Conservation (phyloP, 495 filamentous ascomycete species). For the Aspergillus cavernicola region DNA sequence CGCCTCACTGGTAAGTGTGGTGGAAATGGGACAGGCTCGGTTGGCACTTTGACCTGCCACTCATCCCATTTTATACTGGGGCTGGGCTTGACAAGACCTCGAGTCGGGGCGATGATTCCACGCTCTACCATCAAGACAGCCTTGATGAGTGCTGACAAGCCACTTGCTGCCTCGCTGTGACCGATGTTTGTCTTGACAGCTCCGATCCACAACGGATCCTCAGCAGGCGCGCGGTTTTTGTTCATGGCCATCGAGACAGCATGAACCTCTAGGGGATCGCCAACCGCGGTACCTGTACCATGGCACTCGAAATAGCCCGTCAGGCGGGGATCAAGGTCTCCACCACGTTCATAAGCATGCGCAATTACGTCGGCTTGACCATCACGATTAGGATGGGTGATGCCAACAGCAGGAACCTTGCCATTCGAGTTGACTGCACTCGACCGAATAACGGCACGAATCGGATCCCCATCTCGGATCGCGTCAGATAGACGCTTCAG, state of each 20-base stretch:
- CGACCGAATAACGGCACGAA: slow-evolving; percentile 33
- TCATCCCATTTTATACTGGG: slow-evolving; percentile 15
- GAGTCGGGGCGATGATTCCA: slow-evolving; percentile 20
- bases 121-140: slow-evolving; percentile 26
- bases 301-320: slow-evolving; percentile 37
- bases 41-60: slow-evolving; percentile 11
- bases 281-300: slow-evolving; percentile 48
- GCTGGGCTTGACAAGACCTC: slow-evolving; percentile 12
- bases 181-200: slow-evolving; percentile 34
- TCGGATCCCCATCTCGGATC: slow-evolving; percentile 27
- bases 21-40: slow-evolving; percentile 23
- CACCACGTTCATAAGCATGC: slow-evolving; percentile 20
- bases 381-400: background rate
- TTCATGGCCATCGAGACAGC: slow-evolving; percentile 37
- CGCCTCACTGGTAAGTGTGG: slow-evolving; percentile 7
- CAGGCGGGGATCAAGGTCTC: background rate
- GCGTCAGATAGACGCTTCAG: slow-evolving; percentile 29
- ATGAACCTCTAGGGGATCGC: slow-evolving; percentile 55
- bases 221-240: slow-evolving; percentile 29
- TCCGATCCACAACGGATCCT: background rate
- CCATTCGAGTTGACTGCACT: slow-evolving; percentile 23
- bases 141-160: slow-evolving; percentile 33
- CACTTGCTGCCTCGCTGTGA: slow-evolving; percentile 25
- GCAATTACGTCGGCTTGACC: slow-evolving; percentile 3
- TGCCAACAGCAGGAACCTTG: background rate